These are phyloP conservation scores for Ophiostoma quercus DNA, from an alignment of 2,329 filamentous ascomycete genomes.

Conservation along the genomic window DNA sequence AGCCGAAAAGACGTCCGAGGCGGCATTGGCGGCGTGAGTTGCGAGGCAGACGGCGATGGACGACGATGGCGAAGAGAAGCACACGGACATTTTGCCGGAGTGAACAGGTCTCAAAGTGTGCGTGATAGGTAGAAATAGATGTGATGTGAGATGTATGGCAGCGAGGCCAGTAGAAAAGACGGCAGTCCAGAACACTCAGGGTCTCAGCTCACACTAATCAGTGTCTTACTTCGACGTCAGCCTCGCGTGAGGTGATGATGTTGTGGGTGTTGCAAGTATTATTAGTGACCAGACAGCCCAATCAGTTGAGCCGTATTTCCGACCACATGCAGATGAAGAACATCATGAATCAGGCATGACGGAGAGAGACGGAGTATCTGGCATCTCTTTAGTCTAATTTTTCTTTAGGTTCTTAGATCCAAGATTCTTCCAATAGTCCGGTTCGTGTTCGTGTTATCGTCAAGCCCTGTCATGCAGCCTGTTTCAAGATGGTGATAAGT, in stretches of 20 bases:
- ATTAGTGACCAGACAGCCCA: not conserved
- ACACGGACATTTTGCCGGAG: not conserved
- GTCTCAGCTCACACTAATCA: not conserved
- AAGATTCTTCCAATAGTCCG: not conserved
- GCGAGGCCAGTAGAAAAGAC: not conserved
- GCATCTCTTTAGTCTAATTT: not conserved
- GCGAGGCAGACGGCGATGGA: not conserved
- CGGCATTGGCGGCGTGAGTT: not conserved
- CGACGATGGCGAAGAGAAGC: not conserved
- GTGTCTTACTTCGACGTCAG: not conserved
- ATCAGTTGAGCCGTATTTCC: conserved; percentile 6
- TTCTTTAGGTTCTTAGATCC: no score
- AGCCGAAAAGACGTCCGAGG: not conserved
- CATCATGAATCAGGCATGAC: not conserved
- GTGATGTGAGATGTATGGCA: not conserved
- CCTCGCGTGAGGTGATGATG: not conserved
- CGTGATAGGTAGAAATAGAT: not conserved
- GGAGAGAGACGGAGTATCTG: not conserved
- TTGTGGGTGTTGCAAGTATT: not conserved
- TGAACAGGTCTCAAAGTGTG: not conserved
- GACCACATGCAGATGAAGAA: not conserved
- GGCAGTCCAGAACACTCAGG: not conserved
- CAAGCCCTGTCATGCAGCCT: not conserved
- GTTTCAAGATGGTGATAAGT: not conserved
- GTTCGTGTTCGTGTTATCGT: conserved; percentile 10